Evolutionary conservation across 2,329 filamentous ascomycete genomes (phyloP), one percentile per base, ranked within the genome.

Genomic region (Pseudogymnoascus verrucosus): DNA sequence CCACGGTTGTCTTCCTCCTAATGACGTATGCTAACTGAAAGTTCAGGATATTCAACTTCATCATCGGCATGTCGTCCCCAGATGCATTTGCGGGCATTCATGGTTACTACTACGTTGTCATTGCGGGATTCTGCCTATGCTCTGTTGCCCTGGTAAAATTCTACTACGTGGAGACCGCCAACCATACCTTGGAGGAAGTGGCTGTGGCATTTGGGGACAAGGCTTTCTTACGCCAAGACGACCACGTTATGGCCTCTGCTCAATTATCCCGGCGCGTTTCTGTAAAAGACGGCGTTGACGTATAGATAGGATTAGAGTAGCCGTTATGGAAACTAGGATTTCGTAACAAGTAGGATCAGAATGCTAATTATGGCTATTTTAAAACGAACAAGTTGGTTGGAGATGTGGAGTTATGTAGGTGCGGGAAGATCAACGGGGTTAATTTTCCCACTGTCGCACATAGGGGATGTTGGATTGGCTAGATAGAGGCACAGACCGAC

Each of bases 71-170:
- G 76, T 74, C 76, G 4, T 76, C 76, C 0, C 76, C 77, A 0
- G 75, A 76, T 61, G 76, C 76, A 11, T 78, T 78, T 63, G 70
- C 72, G 2, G 74, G 75, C 0, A 78, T 78, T 16, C 70, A 73
- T n/a, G 76, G 76, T 3, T 78, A 77, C 66, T 78, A 75, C 64
- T 78, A 78, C 64, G 64, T 78, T 1, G 68, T 78, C 28, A 78
- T 78, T 62, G 77, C 74, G 4, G 74, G 74, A 1, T 78, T 78
- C 63, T 77, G 76, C 68, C 70, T 78, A 5, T 73, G 74, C 64
- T 74, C 74, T 1, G 73, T 73, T 2, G 69, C 67, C 7, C 65
- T 77, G 16, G 70, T 72, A 1, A 69, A 77, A 42, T 77, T 76
- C 60, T 78, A 77, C 66, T 77, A 78, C 64, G 73, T 77, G 5